Evolutionary conservation across 768 basidiomycete genomes (phyloP).

Genomic region (Tricholoma terreum): DNA sequence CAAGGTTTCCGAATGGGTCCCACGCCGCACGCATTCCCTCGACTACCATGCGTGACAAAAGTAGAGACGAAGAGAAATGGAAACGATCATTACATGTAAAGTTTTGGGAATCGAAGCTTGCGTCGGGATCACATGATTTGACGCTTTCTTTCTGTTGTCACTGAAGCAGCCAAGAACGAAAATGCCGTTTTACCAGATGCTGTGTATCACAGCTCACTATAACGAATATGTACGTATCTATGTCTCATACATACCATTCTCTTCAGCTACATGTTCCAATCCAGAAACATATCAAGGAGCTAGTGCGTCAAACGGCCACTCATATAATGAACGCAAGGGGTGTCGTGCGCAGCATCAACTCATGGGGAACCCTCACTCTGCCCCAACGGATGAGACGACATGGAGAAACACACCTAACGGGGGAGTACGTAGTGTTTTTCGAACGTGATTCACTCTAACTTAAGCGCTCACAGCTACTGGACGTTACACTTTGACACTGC

Average conservation of each 20-base stretch:
- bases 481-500: conserved; percentile 88
- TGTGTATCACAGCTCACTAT: conserved; percentile 79
- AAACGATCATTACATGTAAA: no score
- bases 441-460: neutral
- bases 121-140: neutral
- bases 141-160: no score
- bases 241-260: neutral
- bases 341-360: conserved; percentile 77
- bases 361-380: conserved; percentile 68
- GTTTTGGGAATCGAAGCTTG: no score
- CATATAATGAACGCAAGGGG: conserved; percentile 76
- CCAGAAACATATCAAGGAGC: conserved; percentile 70
- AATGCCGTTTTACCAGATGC: conserved; percentile 89
- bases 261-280: neutral
- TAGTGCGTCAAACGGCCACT: conserved; percentile 67
- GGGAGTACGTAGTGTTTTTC: conserved; percentile 56
- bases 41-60: no score
- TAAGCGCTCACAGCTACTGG: conserved; percentile 64
- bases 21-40: neutral
- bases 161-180: no score
- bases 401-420: conserved; percentile 50
- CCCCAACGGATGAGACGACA: conserved; percentile 74
- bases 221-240: conserved; percentile 59
- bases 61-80: no score
- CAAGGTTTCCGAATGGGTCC: no score